A percentile compares a stretch with the other conserved stretches of the same genome.
Evolutionary conservation across 176 grass and related monocot species (phyloP).

Genomic region (Pharus latifolius): DNA sequence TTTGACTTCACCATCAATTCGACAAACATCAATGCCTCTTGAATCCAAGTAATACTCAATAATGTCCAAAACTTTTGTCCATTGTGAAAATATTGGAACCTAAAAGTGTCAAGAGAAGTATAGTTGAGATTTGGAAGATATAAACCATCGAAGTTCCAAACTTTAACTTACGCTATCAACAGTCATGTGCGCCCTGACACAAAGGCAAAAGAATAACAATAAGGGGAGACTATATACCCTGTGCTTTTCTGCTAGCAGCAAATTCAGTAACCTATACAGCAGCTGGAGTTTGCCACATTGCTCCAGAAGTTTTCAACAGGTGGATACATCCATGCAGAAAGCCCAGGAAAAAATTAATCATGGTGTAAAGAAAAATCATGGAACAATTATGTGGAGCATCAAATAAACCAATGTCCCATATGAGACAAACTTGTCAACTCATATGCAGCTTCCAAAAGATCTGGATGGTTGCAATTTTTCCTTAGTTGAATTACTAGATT

Average conservation of each 20-base stretch:
- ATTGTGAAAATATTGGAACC: constrained; percentile 95
- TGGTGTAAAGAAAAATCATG: background rate
- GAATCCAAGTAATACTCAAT: constrained; percentile 73
- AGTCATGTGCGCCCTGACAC: background rate
- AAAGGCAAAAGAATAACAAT: background rate
- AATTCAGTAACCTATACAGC: constrained; percentile 54
- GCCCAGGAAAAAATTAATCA: background rate
- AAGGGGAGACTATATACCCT: constrained; percentile 56
- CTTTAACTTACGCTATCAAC: background rate
- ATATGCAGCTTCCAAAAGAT: constrained; percentile 66
- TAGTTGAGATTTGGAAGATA: background rate
- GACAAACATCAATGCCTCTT: constrained; percentile 60
- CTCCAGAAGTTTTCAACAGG: constrained; percentile 64
- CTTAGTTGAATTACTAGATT: constrained; percentile 75
- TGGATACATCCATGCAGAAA: constrained; percentile 52
- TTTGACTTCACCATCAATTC: constrained; percentile 80
- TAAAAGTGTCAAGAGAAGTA: constrained; percentile 20
- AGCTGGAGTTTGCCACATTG: constrained; percentile 85
- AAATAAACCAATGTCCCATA: background rate
- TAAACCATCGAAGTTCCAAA: no score
- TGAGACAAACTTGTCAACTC: constrained; percentile 30
- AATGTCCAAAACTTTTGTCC: constrained; percentile 86
- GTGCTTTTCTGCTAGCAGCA: constrained; percentile 55
- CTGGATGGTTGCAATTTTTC: constrained; percentile 81
- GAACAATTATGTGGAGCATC: background rate